phyloP scores from a whole-genome alignment of 192 early-diverging fungal genomes.

The Mortierella hygrophila region DNA sequence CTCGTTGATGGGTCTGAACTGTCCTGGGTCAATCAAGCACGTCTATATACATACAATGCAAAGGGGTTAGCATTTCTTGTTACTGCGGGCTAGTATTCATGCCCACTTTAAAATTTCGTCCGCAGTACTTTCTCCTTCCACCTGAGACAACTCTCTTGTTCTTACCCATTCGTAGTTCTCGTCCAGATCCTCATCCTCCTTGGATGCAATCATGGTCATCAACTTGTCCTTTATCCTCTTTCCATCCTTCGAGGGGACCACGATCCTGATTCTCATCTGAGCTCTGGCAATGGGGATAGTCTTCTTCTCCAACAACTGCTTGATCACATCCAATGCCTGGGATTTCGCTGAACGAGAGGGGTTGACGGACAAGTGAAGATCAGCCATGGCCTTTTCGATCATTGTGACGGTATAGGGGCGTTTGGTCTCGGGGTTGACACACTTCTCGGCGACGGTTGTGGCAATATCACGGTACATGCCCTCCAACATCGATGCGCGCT shows the following conservation, averaged over 20 bases:
- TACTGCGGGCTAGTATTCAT: neutral
- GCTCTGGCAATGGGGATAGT: conserved; percentile 94
- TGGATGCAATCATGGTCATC: conserved; percentile 65
- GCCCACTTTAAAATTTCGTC: neutral
- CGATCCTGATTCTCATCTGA: conserved; percentile 92
- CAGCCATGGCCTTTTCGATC: conserved; percentile 98
- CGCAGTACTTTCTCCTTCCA: conserved; percentile 36
- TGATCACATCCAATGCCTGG: conserved; percentile 96
- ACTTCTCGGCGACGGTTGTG: conserved; percentile 94
- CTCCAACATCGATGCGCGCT: conserved; percentile 88
- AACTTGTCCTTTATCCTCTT: conserved; percentile 90
- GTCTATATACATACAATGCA: conserved; percentile 62
- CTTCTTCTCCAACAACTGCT: conserved; percentile 89
- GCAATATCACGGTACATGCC: conserved; percentile 93
- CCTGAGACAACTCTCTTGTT: neutral
- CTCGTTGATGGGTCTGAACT: conserved; percentile 88
- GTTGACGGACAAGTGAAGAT: conserved; percentile 93
- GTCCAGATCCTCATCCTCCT: conserved; percentile 84
- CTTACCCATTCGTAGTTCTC: conserved; percentile 89
- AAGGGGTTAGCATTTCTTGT: neutral
- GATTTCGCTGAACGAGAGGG: conserved; percentile 91
- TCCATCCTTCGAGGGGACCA: conserved; percentile 84
- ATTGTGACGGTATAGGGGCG: conserved; percentile 96
- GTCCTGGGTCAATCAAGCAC: conserved; percentile 92
- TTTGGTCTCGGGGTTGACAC: conserved; percentile 95